A percentile compares a stretch with the other conserved stretches of the same genome.
phyloP scores from a whole-genome alignment of 768 basidiomycete genomes.

The Amanita polypyramis region DNA sequence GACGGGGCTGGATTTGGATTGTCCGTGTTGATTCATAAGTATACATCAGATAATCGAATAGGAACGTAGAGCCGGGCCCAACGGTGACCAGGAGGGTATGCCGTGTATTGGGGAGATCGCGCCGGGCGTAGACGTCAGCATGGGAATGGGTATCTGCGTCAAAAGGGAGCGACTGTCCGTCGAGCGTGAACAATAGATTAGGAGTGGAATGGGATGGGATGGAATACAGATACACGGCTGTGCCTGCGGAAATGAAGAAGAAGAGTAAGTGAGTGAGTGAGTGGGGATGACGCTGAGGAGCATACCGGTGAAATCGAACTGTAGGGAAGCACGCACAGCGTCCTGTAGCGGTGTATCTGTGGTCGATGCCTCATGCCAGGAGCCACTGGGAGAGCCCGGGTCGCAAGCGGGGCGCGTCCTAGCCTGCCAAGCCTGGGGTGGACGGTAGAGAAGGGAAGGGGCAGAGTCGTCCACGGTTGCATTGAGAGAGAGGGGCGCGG shows the following conservation, averaged over 20 bases:
- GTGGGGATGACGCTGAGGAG: conserved; percentile 2
- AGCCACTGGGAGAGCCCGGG: conserved; percentile 8
- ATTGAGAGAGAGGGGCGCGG: conserved; percentile 18
- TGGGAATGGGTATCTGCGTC: conserved; percentile 17
- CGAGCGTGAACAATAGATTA: conserved; percentile 35
- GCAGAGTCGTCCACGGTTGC: conserved; percentile 29
- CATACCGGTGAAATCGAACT: conserved; percentile 35
- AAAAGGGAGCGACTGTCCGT: conserved; percentile 13
- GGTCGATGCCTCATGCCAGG: conserved; percentile 26
- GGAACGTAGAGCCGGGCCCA: conserved; percentile 32
- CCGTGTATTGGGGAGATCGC: conserved; percentile 22
- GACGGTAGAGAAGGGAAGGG: conserved; percentile 14
- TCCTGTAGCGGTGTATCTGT: conserved; percentile 14
- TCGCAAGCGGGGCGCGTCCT: background rate
- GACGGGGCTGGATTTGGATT: background rate
- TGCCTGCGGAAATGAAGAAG: too few relatives aligned
- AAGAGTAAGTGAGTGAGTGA: conserved; percentile 1
- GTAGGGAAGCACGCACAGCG: conserved; percentile 24
- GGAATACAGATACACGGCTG: conserved; percentile 37
- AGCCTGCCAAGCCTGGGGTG: background rate
- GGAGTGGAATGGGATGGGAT: conserved; percentile 24
- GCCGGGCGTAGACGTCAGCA: conserved; percentile 20
- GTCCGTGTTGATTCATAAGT: conserved; percentile 12
- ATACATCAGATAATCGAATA: conserved; percentile 39
- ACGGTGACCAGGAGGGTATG: conserved; percentile 36